phyloP scores from a whole-genome alignment of 768 basidiomycete species.

The Boletus barrowsii region DNA sequence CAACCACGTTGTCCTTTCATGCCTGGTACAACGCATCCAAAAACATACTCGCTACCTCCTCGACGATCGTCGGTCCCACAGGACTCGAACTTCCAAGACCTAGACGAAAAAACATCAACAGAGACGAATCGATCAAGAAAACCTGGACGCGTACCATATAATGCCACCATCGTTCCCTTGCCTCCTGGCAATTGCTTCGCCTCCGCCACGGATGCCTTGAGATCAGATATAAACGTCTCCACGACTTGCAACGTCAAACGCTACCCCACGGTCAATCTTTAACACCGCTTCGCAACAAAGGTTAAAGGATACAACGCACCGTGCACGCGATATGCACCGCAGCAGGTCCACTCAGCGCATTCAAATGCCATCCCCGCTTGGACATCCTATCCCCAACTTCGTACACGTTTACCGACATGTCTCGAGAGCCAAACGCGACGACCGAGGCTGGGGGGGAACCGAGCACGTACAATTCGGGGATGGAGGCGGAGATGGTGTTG shows the following conservation, averaged over 20 bases:
- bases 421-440: constrained; percentile 77
- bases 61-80: constrained; percentile 78
- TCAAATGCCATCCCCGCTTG: constrained; percentile 88
- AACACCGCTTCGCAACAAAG: neutral
- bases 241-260: constrained; percentile 73
- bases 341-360: constrained; percentile 72
- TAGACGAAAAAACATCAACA: constrained; percentile 24
- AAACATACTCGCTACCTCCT: constrained; percentile 73
- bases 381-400: constrained; percentile 91
- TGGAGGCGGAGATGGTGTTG: constrained; percentile 56
- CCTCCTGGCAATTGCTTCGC: constrained; percentile 61
- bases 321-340: constrained; percentile 95
- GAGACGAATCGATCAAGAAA: neutral
- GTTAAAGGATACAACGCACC: constrained; percentile 42
- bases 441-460: constrained; percentile 90
- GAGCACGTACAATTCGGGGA: constrained; percentile 84
- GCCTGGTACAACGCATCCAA: constrained; percentile 83
- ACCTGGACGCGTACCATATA: constrained; percentile 67
- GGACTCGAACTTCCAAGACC: constrained; percentile 81
- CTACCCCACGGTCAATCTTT: constrained; percentile 38
- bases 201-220: constrained; percentile 73
- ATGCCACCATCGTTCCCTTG: constrained; percentile 83
- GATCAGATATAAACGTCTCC: constrained; percentile 79
- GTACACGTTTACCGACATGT: constrained; percentile 57
- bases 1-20: constrained; percentile 22